Base-by-base conservation (phyloP, 352 stramenopile species). In the Globisporangium apiculatum region DNA sequence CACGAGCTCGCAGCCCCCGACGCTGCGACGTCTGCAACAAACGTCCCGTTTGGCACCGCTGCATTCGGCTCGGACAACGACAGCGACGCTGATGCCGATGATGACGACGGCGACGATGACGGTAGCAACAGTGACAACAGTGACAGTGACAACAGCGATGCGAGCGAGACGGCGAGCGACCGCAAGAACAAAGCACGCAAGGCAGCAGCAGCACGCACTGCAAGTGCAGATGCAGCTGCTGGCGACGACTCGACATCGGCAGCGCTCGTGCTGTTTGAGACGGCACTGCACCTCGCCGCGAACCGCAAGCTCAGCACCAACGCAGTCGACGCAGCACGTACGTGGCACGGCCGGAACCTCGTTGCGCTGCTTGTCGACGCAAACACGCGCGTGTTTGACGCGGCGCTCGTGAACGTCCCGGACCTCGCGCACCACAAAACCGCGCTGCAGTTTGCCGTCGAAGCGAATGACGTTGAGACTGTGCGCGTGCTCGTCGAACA, bases 301-400 rank as follows among this genome's bases (percentile, higher is more conserved):
- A 69, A 75, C 50, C 64, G 78, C 11, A 69, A 76, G 15, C 53
- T 91, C 5, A 72, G 54, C 12, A 62, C 53, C 4, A 64, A 75
- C 40, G 57, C 73, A 5, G 58, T 61, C 9, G 67, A 72, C 10
- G 40, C 56, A 3, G 65, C 54, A n/a, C 53, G 64, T 37, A 65
- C 71, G 45, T 89, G 76, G 76, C 83, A 72, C 50, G 76, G 79
- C 10, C 64, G 55, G n/a, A 83, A 84, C 42, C 60, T 87, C 11
- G 67, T 86, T n/a, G 61, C 67, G 1, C 57, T 89, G 37, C 55
- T 86, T 11, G 59, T 72, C n/a, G 77, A 79, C 45, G 58, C 60
- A 0, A 65, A 68, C 0, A 58, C 64, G 4, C 14, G 74, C 4
- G 78, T 86, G 45, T 58, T 69, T 10, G 64, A 71, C 10, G 62